phyloP scores from a whole-genome alignment of 2,329 filamentous ascomycete genomes.

The Sarocladium kiliense region DNA sequence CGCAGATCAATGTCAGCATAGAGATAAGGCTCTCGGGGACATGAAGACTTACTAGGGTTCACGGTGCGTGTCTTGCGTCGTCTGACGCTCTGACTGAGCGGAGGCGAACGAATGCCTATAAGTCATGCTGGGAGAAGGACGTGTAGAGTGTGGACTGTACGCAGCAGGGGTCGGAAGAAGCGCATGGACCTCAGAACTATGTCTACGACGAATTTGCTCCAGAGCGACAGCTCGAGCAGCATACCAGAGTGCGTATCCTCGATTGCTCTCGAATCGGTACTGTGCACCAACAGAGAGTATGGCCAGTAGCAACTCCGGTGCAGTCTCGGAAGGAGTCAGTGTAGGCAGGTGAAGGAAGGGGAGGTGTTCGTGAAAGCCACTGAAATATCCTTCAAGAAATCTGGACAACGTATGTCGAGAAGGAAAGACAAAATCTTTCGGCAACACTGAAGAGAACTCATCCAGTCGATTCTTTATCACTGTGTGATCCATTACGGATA shows the following conservation, averaged over 20 bases:
- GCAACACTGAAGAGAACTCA: slow-evolving; percentile 56
- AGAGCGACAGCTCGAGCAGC: slow-evolving; percentile 52
- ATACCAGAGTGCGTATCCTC: slow-evolving; percentile 57
- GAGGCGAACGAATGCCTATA: slow-evolving; percentile 56
- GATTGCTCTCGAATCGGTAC: slow-evolving; percentile 57
- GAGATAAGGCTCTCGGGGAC: neutral
- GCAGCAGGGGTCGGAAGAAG: slow-evolving; percentile 51
- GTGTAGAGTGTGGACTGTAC: slow-evolving; percentile 55
- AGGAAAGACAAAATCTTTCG: slow-evolving; percentile 60
- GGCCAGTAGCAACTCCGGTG: slow-evolving; percentile 62
- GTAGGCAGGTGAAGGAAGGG: slow-evolving; percentile 64
- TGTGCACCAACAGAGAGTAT: slow-evolving; percentile 64
- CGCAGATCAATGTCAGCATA: neutral
- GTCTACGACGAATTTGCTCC: slow-evolving; percentile 53
- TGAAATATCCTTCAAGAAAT: slow-evolving; percentile 66
- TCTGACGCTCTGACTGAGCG: slow-evolving; percentile 50
- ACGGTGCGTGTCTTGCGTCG: slow-evolving; percentile 53
- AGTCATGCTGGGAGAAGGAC: slow-evolving; percentile 51
- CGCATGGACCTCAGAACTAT: slow-evolving; percentile 52
- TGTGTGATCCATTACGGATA: slow-evolving; percentile 49
- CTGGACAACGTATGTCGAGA: slow-evolving; percentile 63
- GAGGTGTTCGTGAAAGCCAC: slow-evolving; percentile 56
- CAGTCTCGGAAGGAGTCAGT: slow-evolving; percentile 56
- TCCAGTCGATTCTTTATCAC: slow-evolving; percentile 54
- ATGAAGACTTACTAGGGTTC: slow-evolving; percentile 49